Base-by-base conservation (phyloP, 1,284 basidiomycete genomes). In the Trichosporon sp. region DNA sequence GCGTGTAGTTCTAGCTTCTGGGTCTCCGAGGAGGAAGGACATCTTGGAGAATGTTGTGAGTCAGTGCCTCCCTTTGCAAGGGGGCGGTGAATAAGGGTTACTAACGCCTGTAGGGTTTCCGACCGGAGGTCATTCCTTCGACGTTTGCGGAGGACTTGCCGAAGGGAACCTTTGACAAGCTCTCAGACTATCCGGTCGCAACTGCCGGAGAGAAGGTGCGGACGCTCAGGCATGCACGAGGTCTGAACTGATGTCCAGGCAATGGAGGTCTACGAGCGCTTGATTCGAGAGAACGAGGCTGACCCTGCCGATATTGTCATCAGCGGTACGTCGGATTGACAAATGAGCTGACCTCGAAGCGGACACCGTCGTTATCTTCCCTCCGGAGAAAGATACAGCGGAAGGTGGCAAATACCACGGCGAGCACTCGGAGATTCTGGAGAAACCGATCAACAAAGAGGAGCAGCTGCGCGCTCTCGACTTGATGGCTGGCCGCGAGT, bases 271-370 rank as follows among this genome's bases (percentile, higher is more conserved):
- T 96, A 96, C 73, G 87, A 91, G 77, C 84, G 88, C 33, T 81
- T 96, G 25, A 88, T 95, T 61, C 77, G 69, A 60, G 82, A 87
- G 62, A 79, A 90, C 69, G 90, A 91, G 8, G 87, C 92, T 21
- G 86, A 95, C 74, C 85, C 92, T 1, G 94, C 95, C 3, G 95
- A 98, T 79, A 85, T 98, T 25, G 93, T 98, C 54, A 97, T 99
- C 69, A 89, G 87, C 67, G 91, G 92, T 91, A 54, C 59, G 84
- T 73, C 36, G 14, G 23, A 33, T 19, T 21, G 16, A 14, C 19
- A 25, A 16, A 8, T 10, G 13, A 34, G 34, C 59, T 67, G 46
- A 65, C 52, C 21, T 52, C 58, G 72, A 5, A 92, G 94, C 93
- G 65, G 94, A 97, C 74, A 96, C 94, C 0, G 87, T 97, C 16